Base-by-base conservation (phyloP, 2,329 filamentous ascomycete species). In the Fusarium continuum region DNA sequence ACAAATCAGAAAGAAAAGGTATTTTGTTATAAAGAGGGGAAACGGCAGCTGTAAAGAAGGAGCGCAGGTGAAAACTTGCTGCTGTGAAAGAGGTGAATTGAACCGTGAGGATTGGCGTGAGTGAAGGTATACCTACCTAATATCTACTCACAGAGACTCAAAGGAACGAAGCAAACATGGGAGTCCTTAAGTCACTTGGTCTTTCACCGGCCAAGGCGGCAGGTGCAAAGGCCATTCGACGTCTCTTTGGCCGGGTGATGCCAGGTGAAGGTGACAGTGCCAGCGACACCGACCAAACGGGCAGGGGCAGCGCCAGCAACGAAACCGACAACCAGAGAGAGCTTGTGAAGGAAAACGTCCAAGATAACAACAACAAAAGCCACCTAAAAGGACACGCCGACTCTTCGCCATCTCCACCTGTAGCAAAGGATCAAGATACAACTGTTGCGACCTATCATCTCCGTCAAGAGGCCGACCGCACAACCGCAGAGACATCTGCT, bases 161-260 rank as follows among this genome's bases (percentile, higher is more conserved):
- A 31, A 39, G n/a, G 22, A 38, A 39, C 19, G 28, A 38, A 40
- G 36, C 26, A 45, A 38, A 57, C 31, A 74, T 74, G 66, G 54
- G 70, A 35, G 65, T 72, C 39, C 48, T 73, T 46, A 74, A 73
- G 59, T 71, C 68, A 40, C 48, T 74, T 8, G 64, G 72, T 36
- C 66, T 75, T 64, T 72, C 68, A 58, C 67, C 69, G 48, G 72
- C 72, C 65, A 74, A 67, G 55, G 68, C 68, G 51, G 72, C 69
- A 71, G 61, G 69, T 34, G 61, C 70, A 26, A 71, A 65, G 40
- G 67, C 68, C 28, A 50, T 77, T 16, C 74, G 74, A 17, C 71
- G 67, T 52, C 63, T 75, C 48, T 72, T 77, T 56, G 67, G 72
- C 9, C 69, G 72, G 32, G 59, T 54, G 47, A 51, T 64, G 63